phyloP scores from a whole-genome alignment of 768 basidiomycete species.

The Strobilomyces dryophilus region DNA sequence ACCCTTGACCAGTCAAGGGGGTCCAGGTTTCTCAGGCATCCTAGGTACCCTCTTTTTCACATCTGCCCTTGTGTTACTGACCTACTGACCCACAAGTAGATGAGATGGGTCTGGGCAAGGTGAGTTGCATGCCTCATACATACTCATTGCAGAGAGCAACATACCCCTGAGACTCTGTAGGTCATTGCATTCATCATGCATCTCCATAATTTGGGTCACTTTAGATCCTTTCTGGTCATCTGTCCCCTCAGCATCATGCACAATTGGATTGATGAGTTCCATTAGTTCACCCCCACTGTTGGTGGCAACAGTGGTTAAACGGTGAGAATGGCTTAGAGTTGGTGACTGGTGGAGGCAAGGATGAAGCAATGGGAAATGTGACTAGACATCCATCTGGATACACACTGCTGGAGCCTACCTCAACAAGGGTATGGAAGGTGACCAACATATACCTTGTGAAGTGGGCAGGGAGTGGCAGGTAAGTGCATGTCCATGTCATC shows the following conservation, averaged over 20 bases:
- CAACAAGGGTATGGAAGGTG: no score
- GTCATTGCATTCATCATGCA: conserved; percentile 92
- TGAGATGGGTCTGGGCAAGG: conserved; percentile 94
- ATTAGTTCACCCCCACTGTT: conserved; percentile 82
- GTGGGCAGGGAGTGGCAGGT: no score
- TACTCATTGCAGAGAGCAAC: neutral
- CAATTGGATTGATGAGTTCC: conserved; percentile 87
- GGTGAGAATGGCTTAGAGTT: no score
- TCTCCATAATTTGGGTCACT: conserved; percentile 67
- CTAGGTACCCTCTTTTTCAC: conserved; percentile 43
- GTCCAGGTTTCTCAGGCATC: conserved; percentile 87
- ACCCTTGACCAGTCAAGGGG: conserved; percentile 49
- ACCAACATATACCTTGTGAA: no score
- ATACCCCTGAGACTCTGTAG: conserved; percentile 71
- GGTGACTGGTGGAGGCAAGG: no score
- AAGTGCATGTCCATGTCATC: no score
- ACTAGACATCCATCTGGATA: no score
- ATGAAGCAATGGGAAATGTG: no score
- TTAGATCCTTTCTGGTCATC: conserved; percentile 80
- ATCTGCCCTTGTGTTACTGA: conserved; percentile 3
- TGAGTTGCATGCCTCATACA: conserved; percentile 21
- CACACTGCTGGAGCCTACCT: no score
- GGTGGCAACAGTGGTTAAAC: no score
- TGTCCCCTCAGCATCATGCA: conserved; percentile 91
- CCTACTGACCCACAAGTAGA: conserved; percentile 64